Base-by-base conservation (phyloP, 441 rosid species). In the Populus hybrid region DNA sequence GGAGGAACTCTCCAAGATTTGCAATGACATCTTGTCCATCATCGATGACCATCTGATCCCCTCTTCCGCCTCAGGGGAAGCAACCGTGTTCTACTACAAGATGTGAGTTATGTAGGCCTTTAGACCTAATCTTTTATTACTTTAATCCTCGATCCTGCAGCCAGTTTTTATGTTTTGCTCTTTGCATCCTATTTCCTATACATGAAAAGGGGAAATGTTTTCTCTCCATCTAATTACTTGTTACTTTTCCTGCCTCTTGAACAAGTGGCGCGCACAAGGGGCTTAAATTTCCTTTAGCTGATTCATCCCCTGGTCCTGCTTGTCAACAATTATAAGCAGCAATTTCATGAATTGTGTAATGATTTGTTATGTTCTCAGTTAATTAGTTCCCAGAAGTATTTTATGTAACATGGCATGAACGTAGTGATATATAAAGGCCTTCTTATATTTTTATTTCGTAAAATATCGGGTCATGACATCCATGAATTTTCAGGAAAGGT, bases 1-100 rank as follows among this genome's bases (percentile, higher is more conserved):
- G 81, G 94, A 92, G 21, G 99, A 96, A 87, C 97, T 96, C 70
- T 87, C 97, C 8, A 86, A 89, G 72, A 91, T 96, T 66, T 96
- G 98, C 78, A 85, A 80, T 20, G 99, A 96, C 79, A 96, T 96
- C 77, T 89, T 96, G 76, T 63, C 82, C 71, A 94, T 90, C 90
- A 93, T 96, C 2, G 99, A 94, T 82, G 75, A 90, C 82, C 94
- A 96, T 83, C 92, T 96, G 68, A 82, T 94, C 68, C 97, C 99
- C 23, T 89, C 91, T 74, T 93, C 98, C 77, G 61, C 89, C 78
- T 87, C 97, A 8, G 99, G 99, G n/a, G 98, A 96, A 88, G 97
- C 98, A 77, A 91, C 97, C n/a, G 98, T 96, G 66, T 96, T 96
- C 88, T 96, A 96, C 87, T 91, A 90, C 89, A 94, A 96, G 86